phyloP scores from a whole-genome alignment of 257 asterid genomes.

The Verbascum thapsus region DNA sequence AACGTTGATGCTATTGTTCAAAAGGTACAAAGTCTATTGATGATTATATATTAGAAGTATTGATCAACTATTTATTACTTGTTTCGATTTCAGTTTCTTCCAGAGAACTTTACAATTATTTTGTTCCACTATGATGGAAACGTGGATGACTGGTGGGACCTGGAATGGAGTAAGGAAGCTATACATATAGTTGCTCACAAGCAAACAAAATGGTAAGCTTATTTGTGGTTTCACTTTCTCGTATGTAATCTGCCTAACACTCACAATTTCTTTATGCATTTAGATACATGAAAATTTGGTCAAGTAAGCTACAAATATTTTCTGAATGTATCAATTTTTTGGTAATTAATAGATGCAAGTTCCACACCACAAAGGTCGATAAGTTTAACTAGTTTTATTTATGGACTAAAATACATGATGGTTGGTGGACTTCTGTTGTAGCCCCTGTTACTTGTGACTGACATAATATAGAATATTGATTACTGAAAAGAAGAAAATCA shows the following conservation, averaged over 20 bases:
- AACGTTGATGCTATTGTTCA: slow-evolving; percentile 67
- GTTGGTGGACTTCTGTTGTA: too few relatives aligned
- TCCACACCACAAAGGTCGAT: too few relatives aligned
- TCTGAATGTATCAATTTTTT: neutral
- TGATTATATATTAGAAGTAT: slow-evolving; percentile 1
- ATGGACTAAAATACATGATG: too few relatives aligned
- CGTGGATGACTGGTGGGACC: slow-evolving; percentile 86
- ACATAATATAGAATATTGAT: too few relatives aligned
- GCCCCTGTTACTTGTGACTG: too few relatives aligned
- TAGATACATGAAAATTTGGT: neutral
- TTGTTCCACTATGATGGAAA: slow-evolving; percentile 94
- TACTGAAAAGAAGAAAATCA: too few relatives aligned
- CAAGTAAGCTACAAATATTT: neutral
- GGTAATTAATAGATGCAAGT: too few relatives aligned
- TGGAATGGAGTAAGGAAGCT: slow-evolving; percentile 86
- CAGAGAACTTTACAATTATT: slow-evolving; percentile 79
- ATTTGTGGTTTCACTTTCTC: neutral
- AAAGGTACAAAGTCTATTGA: slow-evolving; percentile 52
- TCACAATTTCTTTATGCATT: neutral
- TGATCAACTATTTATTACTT: slow-evolving; percentile 28
- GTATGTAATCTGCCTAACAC: slow-evolving; percentile 4
- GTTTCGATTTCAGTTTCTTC: slow-evolving; percentile 75
- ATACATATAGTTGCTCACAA: slow-evolving; percentile 83
- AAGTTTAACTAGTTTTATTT: too few relatives aligned
- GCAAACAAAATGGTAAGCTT: slow-evolving; percentile 89